These are phyloP conservation scores for Macrophomina phaseolina DNA, from an alignment of 2,329 filamentous ascomycete genomes.

Conservation along the genomic window DNA sequence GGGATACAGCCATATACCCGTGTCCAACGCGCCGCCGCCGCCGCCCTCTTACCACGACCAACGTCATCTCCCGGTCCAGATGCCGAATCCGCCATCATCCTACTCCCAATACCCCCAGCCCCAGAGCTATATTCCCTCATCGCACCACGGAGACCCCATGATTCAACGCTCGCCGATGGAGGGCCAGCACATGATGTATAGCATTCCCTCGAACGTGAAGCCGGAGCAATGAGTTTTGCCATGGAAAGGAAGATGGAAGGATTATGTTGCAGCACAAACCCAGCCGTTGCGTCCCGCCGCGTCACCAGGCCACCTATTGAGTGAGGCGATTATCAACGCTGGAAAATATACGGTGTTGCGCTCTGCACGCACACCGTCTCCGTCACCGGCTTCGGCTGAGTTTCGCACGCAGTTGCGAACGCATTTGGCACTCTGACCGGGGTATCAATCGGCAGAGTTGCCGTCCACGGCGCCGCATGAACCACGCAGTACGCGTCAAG, in stretches of 20 bases:
- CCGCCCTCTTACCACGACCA: constrained; percentile 41
- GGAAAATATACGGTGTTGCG: constrained; percentile 15
- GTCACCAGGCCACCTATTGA: constrained; percentile 2
- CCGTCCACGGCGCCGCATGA: constrained; percentile 20
- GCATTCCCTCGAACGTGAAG: constrained; percentile 48
- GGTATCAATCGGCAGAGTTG: constrained; percentile 11
- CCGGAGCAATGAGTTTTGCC: constrained; percentile 36
- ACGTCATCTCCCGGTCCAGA: constrained; percentile 42
- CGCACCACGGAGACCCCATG: constrained; percentile 36
- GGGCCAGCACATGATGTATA: constrained; percentile 47
- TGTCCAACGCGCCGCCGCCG: constrained; percentile 42
- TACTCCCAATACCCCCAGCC: constrained; percentile 34
- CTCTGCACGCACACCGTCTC: constrained; percentile 6
- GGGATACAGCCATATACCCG: constrained; percentile 40
- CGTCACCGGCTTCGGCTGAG: constrained; percentile 17
- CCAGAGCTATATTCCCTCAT: constrained; percentile 30
- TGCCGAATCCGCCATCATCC: constrained; percentile 38
- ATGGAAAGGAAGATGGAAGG: constrained; percentile 1
- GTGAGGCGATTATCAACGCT: constrained; percentile 12
- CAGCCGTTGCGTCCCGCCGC: constrained; percentile 16
- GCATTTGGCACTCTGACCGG: constrained; percentile 24
- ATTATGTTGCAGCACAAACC: not conserved
- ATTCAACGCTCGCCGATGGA: constrained; percentile 36
- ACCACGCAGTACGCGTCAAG: constrained; percentile 7
- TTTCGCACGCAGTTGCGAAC: constrained; percentile 18